phyloP scores from a whole-genome alignment of 495 filamentous ascomycete genomes.

The Penicillium crystallinum region DNA sequence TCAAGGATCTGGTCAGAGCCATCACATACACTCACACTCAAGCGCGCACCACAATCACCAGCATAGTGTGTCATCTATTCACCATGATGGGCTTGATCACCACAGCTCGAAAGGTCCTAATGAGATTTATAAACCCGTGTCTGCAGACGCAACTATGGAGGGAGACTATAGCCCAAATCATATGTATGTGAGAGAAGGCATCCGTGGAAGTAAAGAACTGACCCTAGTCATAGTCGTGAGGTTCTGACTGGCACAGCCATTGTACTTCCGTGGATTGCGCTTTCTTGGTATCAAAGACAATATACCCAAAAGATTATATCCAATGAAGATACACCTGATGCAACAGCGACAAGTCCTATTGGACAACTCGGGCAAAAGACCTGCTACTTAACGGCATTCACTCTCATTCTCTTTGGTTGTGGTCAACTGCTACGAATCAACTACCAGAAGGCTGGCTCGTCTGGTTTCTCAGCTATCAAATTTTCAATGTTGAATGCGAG shows the following conservation, averaged over 20 bases:
- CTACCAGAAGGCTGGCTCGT: conserved; percentile 4
- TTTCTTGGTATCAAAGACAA: conserved; percentile 39
- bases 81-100: conserved; percentile 9
- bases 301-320: conserved; percentile 13
- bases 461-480: conserved; percentile 4
- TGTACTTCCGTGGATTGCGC: conserved; percentile 36
- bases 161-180: conserved; percentile 3
- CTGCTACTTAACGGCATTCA: conserved; percentile 21
- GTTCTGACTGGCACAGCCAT: conserved; percentile 28
- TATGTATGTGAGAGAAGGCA: conserved; percentile 11
- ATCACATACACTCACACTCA: conserved; percentile 24
- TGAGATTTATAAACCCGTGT: background rate
- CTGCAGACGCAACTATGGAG: background rate
- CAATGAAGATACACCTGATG: background rate
- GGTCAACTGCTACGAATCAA: conserved; percentile 17
- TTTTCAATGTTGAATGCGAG: conserved; percentile 16
- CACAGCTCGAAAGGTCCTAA: conserved; percentile 5
- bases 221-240: conserved; percentile 25
- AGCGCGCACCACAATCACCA: conserved; percentile 17
- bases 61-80: conserved; percentile 13
- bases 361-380: conserved; percentile 15
- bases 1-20: conserved; percentile 1
- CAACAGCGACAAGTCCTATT: background rate
- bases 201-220: conserved; percentile 5
- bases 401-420: conserved; percentile 28